Conservation (phyloP, 2,329 filamentous ascomycete genomes). For the Stachybotrys chlorohalonatus region DNA sequence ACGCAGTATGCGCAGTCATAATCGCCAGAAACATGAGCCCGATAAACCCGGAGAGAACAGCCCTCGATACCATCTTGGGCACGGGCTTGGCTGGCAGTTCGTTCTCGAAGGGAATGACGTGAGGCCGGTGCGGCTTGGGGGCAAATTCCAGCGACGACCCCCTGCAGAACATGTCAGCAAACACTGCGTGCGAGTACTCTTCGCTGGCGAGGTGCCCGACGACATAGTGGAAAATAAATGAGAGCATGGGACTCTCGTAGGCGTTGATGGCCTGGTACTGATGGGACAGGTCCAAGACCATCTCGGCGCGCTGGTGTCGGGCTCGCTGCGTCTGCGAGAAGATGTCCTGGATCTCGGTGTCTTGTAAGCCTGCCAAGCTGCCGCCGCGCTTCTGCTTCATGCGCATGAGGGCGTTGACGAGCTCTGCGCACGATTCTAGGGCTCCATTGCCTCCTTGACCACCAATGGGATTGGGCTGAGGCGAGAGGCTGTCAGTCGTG, state of each 20-base stretch:
- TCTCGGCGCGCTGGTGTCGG: slow-evolving; percentile 4
- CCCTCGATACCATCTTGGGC: neutral
- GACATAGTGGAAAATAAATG: neutral
- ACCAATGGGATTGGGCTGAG: slow-evolving; percentile 13
- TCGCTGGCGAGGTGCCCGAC: neutral
- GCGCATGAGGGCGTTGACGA: slow-evolving; percentile 1
- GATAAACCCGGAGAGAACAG: neutral
- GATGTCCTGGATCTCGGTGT: slow-evolving; percentile 1
- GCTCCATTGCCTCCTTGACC: slow-evolving; percentile 18
- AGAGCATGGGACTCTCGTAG: neutral
- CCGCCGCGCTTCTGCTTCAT: slow-evolving; percentile 1
- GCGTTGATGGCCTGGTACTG: slow-evolving; percentile 1
- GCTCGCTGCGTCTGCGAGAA: slow-evolving; percentile 9
- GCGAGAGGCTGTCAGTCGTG: too few relatives aligned
- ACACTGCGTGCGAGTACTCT: neutral
- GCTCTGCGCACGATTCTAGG: slow-evolving; percentile 11
- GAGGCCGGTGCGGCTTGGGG: neutral
- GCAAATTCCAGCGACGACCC: neutral
- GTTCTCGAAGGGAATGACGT: neutral
- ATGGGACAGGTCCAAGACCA: neutral
- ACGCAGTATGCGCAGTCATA: neutral
- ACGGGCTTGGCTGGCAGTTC: neutral
- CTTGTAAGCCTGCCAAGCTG: slow-evolving; percentile 4
- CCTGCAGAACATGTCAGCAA: neutral
- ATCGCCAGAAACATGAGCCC: neutral